Percentiles rank a stretch among this genome's conserved stretches.
Conservation (phyloP, 371 early-diverging fungal genomes). For the Batkoa obscura region DNA sequence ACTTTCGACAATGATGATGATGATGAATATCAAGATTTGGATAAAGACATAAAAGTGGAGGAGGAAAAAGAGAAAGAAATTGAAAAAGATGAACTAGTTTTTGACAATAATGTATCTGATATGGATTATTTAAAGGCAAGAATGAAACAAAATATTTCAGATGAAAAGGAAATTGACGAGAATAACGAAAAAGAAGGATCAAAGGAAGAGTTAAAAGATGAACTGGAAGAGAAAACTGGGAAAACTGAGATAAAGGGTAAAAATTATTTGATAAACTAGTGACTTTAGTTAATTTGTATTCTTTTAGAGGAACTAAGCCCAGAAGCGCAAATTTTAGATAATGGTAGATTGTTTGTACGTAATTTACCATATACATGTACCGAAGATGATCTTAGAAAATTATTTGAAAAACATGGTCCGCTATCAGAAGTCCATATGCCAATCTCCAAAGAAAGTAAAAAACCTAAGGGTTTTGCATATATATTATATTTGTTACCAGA, state of each 20-base stretch:
- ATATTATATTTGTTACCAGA: constrained; percentile 71
- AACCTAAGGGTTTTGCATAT: constrained; percentile 86
- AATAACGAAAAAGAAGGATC: too few relatives aligned
- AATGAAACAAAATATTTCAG: constrained; percentile 15
- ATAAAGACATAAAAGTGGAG: constrained; percentile 13
- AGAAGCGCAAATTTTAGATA: constrained; percentile 63
- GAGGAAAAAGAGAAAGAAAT: constrained; percentile 14
- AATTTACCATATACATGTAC: constrained; percentile 82
- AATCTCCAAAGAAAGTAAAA: constrained; percentile 71
- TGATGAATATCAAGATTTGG: constrained; percentile 36
- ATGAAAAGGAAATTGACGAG: background rate
- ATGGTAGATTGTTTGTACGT: constrained; percentile 82
- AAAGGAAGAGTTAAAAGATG: too few relatives aligned
- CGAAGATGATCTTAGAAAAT: constrained; percentile 55
- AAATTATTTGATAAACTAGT: constrained; percentile 5
- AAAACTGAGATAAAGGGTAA: constrained; percentile 14
- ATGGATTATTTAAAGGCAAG: constrained; percentile 42
- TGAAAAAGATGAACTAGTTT: constrained; percentile 5
- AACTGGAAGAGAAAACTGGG: constrained; percentile 10
- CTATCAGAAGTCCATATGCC: constrained; percentile 87
- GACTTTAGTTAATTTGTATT: constrained; percentile 9
- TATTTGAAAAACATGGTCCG: constrained; percentile 72
- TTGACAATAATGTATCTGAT: constrained; percentile 24
- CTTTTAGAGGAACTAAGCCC: constrained; percentile 17
- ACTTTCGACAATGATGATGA: constrained; percentile 45